phyloP scores from a whole-genome alignment of 192 early-diverging fungal species.

The Bifiguratus adelaidae region DNA sequence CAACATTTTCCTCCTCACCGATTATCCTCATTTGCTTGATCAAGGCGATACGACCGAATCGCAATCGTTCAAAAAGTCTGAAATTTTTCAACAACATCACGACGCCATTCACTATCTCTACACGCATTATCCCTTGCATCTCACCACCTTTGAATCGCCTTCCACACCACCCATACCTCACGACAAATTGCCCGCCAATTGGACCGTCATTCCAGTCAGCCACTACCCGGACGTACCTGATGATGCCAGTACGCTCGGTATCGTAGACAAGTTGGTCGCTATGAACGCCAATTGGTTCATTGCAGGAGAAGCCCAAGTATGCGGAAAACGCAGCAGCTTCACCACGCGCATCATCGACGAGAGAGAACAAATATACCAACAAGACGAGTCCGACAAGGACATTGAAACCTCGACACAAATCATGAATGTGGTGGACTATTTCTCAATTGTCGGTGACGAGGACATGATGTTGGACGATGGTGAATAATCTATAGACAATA shows the following conservation, averaged over 20 bases:
- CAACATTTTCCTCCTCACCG: not conserved
- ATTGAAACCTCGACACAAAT: not conserved
- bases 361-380: conserved; percentile 2
- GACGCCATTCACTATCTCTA: too few relatives aligned
- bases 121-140: too few relatives aligned
- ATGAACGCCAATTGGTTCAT: conserved; percentile 22
- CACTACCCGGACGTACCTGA: not conserved
- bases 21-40: not conserved
- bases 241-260: conserved; percentile 4
- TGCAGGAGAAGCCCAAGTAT: conserved; percentile 12
- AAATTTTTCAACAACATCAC: too few relatives aligned
- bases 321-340: conserved; percentile 17
- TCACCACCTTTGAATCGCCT: too few relatives aligned
- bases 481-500: not conserved
- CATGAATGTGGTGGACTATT: not conserved
- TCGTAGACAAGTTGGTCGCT: conserved; percentile 24
- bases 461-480: not conserved
- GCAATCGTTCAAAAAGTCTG: too few relatives aligned
- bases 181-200: not conserved
- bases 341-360: conserved; percentile 13
- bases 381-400: not conserved
- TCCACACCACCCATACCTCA: too few relatives aligned
- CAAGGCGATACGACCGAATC: too few relatives aligned
- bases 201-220: not conserved
- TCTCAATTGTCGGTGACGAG: not conserved